Evolutionary conservation across 768 basidiomycete genomes (phyloP).

Genomic region (Pleurotus tuber-regium): DNA sequence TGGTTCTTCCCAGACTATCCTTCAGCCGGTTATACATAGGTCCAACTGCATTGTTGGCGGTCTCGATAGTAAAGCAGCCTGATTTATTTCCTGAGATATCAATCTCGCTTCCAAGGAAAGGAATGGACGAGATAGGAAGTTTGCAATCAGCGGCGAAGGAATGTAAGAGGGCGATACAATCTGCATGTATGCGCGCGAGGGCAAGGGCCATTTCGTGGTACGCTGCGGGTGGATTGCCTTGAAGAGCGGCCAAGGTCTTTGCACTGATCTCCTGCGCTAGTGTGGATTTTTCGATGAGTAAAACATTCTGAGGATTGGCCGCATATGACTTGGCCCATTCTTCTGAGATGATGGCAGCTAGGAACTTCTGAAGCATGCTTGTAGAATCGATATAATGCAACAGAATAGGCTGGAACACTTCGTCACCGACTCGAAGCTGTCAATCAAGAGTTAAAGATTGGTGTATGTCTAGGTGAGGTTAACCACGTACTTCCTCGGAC

Average conservation of each 20-base stretch:
- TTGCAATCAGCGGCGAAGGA: slow-evolving; percentile 88
- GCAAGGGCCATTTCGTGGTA: slow-evolving; percentile 91
- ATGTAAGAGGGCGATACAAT: slow-evolving; percentile 78
- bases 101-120: slow-evolving; percentile 72
- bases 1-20: slow-evolving; percentile 68
- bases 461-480: neutral
- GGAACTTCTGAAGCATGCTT: slow-evolving; percentile 88
- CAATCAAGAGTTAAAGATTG: slow-evolving; percentile 1
- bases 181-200: slow-evolving; percentile 74
- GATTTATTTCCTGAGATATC: slow-evolving; percentile 66
- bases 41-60: slow-evolving; percentile 70
- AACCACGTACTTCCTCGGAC: slow-evolving; percentile 53
- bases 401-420: slow-evolving; percentile 74
- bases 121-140: slow-evolving; percentile 75
- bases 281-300: slow-evolving; percentile 53
- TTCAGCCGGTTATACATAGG: slow-evolving; percentile 72
- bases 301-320: slow-evolving; percentile 18
- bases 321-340: slow-evolving; percentile 82
- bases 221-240: slow-evolving; percentile 67
- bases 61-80: slow-evolving; percentile 76
- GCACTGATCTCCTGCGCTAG: slow-evolving; percentile 66
- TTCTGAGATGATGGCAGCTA: slow-evolving; percentile 83
- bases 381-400: slow-evolving; percentile 80
- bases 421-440: slow-evolving; percentile 44
- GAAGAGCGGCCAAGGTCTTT: slow-evolving; percentile 72